Percentiles rank a stretch among this genome's conserved stretches.
Evolutionary conservation across 345 rosid genomes (phyloP).

Genomic region (Rhizophora apiculata): DNA sequence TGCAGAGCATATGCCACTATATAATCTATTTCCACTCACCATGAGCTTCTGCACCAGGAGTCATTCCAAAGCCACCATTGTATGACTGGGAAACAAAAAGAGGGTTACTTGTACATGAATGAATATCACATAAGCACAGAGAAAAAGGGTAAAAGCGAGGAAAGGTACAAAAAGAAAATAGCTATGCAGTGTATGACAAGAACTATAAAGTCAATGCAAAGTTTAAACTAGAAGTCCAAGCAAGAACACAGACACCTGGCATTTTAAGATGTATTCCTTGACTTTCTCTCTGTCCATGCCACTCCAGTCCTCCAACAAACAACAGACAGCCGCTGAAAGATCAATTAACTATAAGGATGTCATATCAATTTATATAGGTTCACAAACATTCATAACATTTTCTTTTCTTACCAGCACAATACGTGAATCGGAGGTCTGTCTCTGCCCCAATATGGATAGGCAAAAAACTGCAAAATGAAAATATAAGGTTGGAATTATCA

Average conservation of each 20-base stretch:
- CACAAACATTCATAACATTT: conserved; percentile 6
- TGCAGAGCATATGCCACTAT: not conserved
- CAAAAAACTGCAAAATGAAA: conserved; percentile 58
- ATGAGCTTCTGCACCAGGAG: conserved; percentile 91
- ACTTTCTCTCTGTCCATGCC: conserved; percentile 84
- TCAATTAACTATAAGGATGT: conserved; percentile 29
- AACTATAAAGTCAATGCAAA: conserved; percentile 10
- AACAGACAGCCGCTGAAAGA: conserved; percentile 79
- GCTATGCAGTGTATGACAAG: not conserved
- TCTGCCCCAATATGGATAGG: conserved; percentile 85
- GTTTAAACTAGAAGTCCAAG: conserved; percentile 4
- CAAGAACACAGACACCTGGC: conserved; percentile 48
- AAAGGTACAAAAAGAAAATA: too few species aligned
- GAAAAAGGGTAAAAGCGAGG: not conserved
- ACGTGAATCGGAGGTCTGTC: conserved; percentile 78
- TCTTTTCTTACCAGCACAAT: conserved; percentile 81
- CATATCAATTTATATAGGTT: conserved; percentile 7
- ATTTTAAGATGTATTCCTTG: conserved; percentile 66
- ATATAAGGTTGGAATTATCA: not conserved
- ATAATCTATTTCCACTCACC: conserved; percentile 56
- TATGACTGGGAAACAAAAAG: conserved; percentile 58
- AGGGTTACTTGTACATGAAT: conserved; percentile 17
- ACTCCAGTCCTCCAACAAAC: conserved; percentile 76
- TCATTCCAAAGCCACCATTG: conserved; percentile 96
- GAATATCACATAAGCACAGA: too few species aligned